phyloP scores from a whole-genome alignment of 2,329 filamentous ascomycete species.

The Ophiosphaerella herpotricha region DNA sequence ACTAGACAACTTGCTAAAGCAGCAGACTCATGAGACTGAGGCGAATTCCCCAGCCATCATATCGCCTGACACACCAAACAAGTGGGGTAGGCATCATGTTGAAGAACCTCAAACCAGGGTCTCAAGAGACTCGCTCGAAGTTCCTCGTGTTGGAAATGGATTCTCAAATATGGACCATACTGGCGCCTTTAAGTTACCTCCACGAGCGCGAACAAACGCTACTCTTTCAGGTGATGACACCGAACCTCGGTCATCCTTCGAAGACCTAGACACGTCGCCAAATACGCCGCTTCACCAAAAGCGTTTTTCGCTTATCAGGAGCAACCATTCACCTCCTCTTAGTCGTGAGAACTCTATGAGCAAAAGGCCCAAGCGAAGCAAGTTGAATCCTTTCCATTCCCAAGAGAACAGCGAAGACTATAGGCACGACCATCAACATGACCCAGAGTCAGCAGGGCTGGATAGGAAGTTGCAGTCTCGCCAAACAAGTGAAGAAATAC shows the following conservation, averaged over 20 bases:
- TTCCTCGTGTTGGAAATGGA: constrained; percentile 24
- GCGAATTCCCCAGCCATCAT: constrained; percentile 43
- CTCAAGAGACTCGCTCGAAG: constrained; percentile 32
- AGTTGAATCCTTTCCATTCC: constrained; percentile 49
- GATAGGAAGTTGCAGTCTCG: constrained; percentile 34
- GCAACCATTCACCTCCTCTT: constrained; percentile 43
- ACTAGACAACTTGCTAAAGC: constrained; percentile 50
- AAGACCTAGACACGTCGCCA: constrained; percentile 44
- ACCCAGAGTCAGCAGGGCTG: constrained; percentile 20
- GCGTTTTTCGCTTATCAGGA: constrained; percentile 39
- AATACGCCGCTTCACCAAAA: constrained; percentile 41
- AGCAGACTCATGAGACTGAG: constrained; percentile 47
- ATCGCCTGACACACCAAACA: constrained; percentile 51
- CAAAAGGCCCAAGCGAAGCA: constrained; percentile 44
- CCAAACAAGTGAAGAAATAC: constrained; percentile 39
- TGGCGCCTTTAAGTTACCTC: constrained; percentile 24
- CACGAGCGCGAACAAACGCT: constrained; percentile 20
- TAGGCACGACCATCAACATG: constrained; percentile 19
- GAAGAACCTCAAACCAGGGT: constrained; percentile 22
- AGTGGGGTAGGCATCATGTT: constrained; percentile 39
- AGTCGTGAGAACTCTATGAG: constrained; percentile 39
- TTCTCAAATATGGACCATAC: constrained; percentile 22
- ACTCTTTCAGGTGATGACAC: constrained; percentile 27
- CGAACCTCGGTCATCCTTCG: constrained; percentile 47
- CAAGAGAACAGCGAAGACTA: constrained; percentile 43